phyloP scores from a whole-genome alignment of 2,329 filamentous ascomycete species.

The Diplodia scrobiculata region DNA sequence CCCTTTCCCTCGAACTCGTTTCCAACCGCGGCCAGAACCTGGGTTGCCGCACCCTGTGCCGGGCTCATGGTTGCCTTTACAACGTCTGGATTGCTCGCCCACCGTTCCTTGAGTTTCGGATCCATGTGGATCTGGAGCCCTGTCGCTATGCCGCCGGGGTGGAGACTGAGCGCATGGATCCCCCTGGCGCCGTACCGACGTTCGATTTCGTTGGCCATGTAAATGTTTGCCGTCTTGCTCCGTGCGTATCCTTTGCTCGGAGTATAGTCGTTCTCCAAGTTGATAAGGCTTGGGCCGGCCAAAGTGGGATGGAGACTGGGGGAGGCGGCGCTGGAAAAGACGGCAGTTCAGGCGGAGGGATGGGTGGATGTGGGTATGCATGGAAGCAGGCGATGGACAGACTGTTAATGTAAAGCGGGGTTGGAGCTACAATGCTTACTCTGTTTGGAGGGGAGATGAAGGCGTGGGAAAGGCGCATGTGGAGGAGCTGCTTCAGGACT shows the following conservation, averaged over 20 bases:
- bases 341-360: background rate
- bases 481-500: slow-evolving; percentile 2
- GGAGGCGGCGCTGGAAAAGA: too few relatives aligned
- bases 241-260: slow-evolving; percentile 35
- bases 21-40: slow-evolving; percentile 44
- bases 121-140: slow-evolving; percentile 48
- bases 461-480: background rate
- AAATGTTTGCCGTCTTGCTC: slow-evolving; percentile 36
- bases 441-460: background rate
- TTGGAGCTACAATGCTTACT: background rate
- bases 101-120: slow-evolving; percentile 56
- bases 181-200: slow-evolving; percentile 30
- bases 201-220: slow-evolving; percentile 35
- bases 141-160: slow-evolving; percentile 38
- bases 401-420: slow-evolving; percentile 7
- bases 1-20: slow-evolving; percentile 26
- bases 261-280: slow-evolving; percentile 45
- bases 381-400: background rate
- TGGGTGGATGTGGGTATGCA: background rate
- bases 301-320: too few relatives aligned
- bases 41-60: slow-evolving; percentile 47
- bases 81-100: slow-evolving; percentile 50
- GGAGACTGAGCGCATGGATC: slow-evolving; percentile 37
- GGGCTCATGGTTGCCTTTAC: slow-evolving; percentile 1
- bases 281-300: slow-evolving; percentile 33